These are phyloP conservation scores for Xylaria polymorpha DNA, from an alignment of 2,329 filamentous ascomycete genomes.

Conservation along the genomic window DNA sequence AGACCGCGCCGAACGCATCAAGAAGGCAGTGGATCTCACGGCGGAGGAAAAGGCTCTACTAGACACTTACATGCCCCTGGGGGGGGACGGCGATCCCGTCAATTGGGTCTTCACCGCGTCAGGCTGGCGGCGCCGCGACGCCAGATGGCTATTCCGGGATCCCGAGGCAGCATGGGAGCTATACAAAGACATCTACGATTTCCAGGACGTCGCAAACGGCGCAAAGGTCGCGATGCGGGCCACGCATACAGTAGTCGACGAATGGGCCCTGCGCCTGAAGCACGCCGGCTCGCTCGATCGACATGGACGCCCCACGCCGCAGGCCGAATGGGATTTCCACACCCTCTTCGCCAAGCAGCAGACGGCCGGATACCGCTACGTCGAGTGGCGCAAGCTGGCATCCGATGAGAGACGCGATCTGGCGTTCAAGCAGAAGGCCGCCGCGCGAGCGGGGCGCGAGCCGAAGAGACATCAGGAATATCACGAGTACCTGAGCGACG, in stretches of 20 bases:
- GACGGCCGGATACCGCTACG: neutral
- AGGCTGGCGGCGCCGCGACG: slow-evolving; percentile 28
- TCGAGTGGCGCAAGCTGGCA: neutral
- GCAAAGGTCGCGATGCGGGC: neutral
- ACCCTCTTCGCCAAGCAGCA: neutral
- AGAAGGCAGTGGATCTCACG: neutral
- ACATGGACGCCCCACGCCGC: neutral
- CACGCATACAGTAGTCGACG: neutral
- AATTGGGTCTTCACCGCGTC: slow-evolving; percentile 7
- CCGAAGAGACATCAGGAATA: neutral
- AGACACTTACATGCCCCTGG: neutral
- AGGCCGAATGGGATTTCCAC: neutral
- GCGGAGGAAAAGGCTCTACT: neutral
- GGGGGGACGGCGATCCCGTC: neutral
- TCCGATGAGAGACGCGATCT: neutral
- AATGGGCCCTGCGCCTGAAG: neutral
- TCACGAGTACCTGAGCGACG: too few species aligned
- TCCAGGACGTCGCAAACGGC: neutral
- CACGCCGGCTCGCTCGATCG: neutral
- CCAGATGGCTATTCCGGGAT: slow-evolving; percentile 26
- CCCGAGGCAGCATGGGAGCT: slow-evolving; percentile 18
- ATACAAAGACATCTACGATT: slow-evolving; percentile 21
- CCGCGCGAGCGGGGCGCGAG: neutral
- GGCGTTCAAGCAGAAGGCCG: neutral
- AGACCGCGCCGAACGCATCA: neutral